Percentiles rank a stretch among this genome's conserved stretches.
Evolutionary conservation across 495 filamentous ascomycete genomes (phyloP).

Genomic region (Penicillium pancosmium): DNA sequence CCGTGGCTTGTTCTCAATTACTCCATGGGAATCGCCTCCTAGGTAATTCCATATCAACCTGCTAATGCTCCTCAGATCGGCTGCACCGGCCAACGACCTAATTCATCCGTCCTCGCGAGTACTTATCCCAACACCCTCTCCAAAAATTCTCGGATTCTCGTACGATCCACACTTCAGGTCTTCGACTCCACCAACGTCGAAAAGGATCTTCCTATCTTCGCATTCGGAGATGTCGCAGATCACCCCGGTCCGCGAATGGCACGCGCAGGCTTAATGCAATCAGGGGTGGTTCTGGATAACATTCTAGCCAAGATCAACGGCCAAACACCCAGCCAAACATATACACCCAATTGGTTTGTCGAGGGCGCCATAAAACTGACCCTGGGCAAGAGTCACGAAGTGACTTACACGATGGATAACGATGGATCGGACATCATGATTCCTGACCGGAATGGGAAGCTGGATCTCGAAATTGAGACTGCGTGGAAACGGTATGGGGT

Average conservation of each 20-base stretch:
- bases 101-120: neutral
- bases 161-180: neutral
- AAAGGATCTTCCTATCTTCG: neutral
- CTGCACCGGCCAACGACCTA: neutral
- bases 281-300: neutral
- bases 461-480: neutral
- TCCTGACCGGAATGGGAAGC: neutral
- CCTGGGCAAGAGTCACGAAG: neutral
- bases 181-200: neutral
- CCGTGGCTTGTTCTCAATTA: too few species aligned
- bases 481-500: neutral
- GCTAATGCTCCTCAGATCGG: neutral
- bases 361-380: neutral
- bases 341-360: neutral
- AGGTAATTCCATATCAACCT: neutral
- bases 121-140: neutral
- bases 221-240: neutral
- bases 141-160: neutral
- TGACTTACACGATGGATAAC: neutral
- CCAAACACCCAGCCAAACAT: neutral
- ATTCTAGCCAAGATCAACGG: neutral
- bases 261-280: neutral
- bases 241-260: neutral
- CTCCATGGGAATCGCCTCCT: neutral
- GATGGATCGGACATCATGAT: neutral